Conservation (phyloP, 2,329 filamentous ascomycete genomes). For the Alternaria viburni region DNA sequence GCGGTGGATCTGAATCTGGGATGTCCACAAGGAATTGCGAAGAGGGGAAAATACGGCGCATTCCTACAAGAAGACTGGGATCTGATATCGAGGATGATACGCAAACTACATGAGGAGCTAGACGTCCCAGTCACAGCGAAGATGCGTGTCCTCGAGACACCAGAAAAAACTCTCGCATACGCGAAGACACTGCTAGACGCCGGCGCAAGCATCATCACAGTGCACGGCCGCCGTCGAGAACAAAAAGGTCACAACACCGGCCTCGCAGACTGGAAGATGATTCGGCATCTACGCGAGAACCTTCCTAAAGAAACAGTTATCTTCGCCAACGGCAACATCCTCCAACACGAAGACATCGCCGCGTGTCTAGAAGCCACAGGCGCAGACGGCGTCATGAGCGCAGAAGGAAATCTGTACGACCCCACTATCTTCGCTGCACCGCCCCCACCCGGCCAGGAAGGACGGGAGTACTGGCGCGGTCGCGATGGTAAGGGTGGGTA, state of each 20-base stretch:
- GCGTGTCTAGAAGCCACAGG: conserved; percentile 82
- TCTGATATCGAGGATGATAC: conserved; percentile 81
- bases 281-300: conserved; percentile 81
- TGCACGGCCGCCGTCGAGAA: conserved; percentile 86
- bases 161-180: conserved; percentile 85
- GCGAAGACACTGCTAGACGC: conserved; percentile 85
- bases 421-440: conserved; percentile 80
- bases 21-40: conserved; percentile 94
- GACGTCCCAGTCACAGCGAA: conserved; percentile 91
- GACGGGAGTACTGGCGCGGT: conserved; percentile 83
- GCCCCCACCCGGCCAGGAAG: conserved; percentile 68
- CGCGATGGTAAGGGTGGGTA: conserved; percentile 81
- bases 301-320: conserved; percentile 87
- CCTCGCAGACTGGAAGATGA: conserved; percentile 86
- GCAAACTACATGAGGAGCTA: conserved; percentile 78
- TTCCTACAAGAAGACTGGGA: conserved; percentile 94
- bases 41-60: conserved; percentile 87
- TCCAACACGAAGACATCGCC: conserved; percentile 79
- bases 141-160: conserved; percentile 86
- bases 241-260: conserved; percentile 97
- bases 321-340: conserved; percentile 94
- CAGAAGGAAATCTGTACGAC: conserved; percentile 92
- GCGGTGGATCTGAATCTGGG: conserved; percentile 95
- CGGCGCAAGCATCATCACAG: conserved; percentile 90
- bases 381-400: conserved; percentile 92